phyloP scores from a whole-genome alignment of 352 stramenopile species.

The Phytophthora brassicae region DNA sequence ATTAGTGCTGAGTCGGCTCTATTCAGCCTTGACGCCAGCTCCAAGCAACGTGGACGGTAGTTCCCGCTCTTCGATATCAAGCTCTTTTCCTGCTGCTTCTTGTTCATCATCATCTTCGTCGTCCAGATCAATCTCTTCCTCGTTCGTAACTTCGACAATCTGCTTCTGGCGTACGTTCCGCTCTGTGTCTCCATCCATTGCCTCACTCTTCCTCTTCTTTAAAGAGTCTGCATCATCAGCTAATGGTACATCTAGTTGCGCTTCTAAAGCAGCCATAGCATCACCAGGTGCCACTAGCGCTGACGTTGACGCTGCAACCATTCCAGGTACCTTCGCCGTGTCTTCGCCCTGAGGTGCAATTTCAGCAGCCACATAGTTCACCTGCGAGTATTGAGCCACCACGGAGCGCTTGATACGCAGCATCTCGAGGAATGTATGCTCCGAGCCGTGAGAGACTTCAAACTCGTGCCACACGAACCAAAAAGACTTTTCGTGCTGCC shows the following conservation, averaged over 20 bases:
- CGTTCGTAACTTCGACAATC: constrained; percentile 71
- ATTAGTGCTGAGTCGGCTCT: background rate
- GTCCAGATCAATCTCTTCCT: constrained; percentile 94
- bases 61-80: constrained; percentile 57
- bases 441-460: constrained; percentile 94
- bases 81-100: constrained; percentile 13
- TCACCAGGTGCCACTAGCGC: constrained; percentile 51
- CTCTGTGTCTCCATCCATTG: constrained; percentile 51
- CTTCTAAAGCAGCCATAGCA: constrained; percentile 88
- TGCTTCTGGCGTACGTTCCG: constrained; percentile 83
- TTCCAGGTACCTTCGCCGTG: constrained; percentile 39
- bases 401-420: constrained; percentile 97
- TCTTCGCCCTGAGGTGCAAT: constrained; percentile 52
- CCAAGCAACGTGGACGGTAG: constrained; percentile 57
- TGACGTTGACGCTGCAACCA: constrained; percentile 57
- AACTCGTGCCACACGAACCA: constrained; percentile 97
- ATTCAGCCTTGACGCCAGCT: constrained; percentile 16
- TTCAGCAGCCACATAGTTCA: constrained; percentile 97
- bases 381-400: constrained; percentile 94
- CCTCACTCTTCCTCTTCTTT: constrained; percentile 69
- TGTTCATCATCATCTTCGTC: constrained; percentile 72
- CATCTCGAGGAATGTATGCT: constrained; percentile 99
- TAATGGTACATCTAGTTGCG: constrained; percentile 50
- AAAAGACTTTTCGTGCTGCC: constrained; percentile 92
- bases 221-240: constrained; percentile 31